Percentiles rank a stretch among this genome's conserved stretches.
Evolutionary conservation across 1,284 basidiomycete species (phyloP).

Genomic region (Termitomyces sp.): DNA sequence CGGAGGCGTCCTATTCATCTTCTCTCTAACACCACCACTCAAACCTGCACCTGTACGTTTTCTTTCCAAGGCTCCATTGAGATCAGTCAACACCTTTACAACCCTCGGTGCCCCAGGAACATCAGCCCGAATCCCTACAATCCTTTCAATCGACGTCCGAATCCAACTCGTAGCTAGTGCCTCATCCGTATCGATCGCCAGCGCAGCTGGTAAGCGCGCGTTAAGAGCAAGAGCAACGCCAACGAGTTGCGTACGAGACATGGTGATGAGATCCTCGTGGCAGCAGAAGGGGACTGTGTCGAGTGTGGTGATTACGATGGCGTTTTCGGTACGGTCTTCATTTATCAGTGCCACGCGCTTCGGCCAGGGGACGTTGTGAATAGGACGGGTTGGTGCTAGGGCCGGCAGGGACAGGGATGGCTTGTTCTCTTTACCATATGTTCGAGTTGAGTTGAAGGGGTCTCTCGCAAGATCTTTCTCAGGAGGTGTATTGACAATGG

Average conservation of each 20-base stretch:
- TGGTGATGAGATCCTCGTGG: constrained; percentile 54
- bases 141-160: constrained; percentile 40
- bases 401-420: neutral
- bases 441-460: neutral
- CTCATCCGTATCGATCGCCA: constrained; percentile 37
- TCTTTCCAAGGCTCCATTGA: neutral
- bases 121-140: constrained; percentile 43
- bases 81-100: constrained; percentile 4
- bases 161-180: constrained; percentile 33
- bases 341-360: constrained; percentile 42
- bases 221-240: constrained; percentile 43
- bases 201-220: constrained; percentile 37
- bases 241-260: constrained; percentile 43
- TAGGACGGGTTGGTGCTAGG: neutral
- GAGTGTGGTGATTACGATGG: constrained; percentile 49
- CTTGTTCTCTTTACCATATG: constrained; percentile 2
- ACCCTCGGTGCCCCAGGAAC: constrained; percentile 25
- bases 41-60: neutral
- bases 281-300: constrained; percentile 51
- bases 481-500: constrained; percentile 18
- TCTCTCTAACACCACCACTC: neutral
- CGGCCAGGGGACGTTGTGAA: neutral
- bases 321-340: constrained; percentile 41
- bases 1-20: constrained; percentile 20
- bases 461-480: neutral